phyloP scores from a whole-genome alignment of 2,329 filamentous ascomycete genomes.

The Arthrobotrys sinensis region DNA sequence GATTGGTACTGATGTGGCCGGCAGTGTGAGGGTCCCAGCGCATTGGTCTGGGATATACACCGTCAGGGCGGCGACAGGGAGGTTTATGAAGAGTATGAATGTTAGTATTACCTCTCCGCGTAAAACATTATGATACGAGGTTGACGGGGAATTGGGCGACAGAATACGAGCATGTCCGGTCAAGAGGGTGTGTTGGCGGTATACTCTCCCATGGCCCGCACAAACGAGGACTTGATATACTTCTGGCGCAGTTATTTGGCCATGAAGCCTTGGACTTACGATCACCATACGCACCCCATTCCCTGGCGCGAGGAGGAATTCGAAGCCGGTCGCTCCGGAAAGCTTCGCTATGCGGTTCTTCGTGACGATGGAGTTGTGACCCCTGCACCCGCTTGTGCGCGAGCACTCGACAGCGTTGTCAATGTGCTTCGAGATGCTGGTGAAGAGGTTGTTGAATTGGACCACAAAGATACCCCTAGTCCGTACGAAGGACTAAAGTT shows the following conservation, averaged over 20 bases:
- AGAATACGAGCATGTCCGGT: constrained; percentile 85
- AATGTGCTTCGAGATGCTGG: constrained; percentile 79
- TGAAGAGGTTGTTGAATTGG: constrained; percentile 78
- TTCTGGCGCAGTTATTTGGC: constrained; percentile 83
- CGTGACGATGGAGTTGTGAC: constrained; percentile 86
- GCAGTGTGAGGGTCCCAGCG: constrained; percentile 87
- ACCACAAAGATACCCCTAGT: constrained; percentile 73
- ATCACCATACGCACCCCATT: constrained; percentile 88
- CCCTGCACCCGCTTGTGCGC: constrained; percentile 84
- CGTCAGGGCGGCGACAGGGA: constrained; percentile 86
- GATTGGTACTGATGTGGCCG: constrained; percentile 91
- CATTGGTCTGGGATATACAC: constrained; percentile 93
- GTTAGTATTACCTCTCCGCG: background rate
- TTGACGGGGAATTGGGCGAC: background rate
- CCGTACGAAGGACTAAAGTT: constrained; percentile 83
- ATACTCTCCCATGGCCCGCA: constrained; percentile 92
- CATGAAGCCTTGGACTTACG: constrained; percentile 91
- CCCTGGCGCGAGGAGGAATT: constrained; percentile 79
- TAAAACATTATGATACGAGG: background rate
- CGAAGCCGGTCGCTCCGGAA: constrained; percentile 72
- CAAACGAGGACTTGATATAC: constrained; percentile 84
- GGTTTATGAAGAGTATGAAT: constrained; percentile 87
- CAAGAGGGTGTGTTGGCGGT: constrained; percentile 92
- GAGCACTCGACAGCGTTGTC: constrained; percentile 81
- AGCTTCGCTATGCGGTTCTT: constrained; percentile 75